Evolutionary conservation across 1,284 basidiomycete species (phyloP).

Genomic region (Kalmanozyma brasiliensis): DNA sequence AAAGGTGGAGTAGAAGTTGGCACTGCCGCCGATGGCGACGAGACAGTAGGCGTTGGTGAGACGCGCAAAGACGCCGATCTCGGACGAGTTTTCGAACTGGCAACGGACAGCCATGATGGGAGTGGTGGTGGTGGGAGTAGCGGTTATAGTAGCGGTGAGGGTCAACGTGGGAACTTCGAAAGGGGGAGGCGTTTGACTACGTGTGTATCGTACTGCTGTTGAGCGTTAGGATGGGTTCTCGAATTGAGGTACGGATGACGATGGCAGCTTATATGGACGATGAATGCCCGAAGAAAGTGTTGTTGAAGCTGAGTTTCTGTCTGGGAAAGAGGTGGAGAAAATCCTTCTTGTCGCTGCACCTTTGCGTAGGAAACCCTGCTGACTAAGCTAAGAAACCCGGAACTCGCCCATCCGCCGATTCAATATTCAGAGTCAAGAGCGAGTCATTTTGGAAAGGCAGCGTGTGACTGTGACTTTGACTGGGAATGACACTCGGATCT

Average conservation of each 20-base stretch:
- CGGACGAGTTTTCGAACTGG: constrained; percentile 93
- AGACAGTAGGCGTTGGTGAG: constrained; percentile 81
- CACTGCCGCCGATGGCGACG: constrained; percentile 87
- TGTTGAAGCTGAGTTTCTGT: constrained; percentile 6
- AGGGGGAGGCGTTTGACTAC: no score
- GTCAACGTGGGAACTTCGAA: constrained; percentile 7
- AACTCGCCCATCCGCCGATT: constrained; percentile 5
- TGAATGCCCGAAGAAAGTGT: neutral
- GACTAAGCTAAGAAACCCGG: constrained; percentile 34
- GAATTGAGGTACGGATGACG: neutral
- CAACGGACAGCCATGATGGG: constrained; percentile 61
- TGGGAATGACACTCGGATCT: constrained; percentile 8
- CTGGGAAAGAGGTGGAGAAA: constrained; percentile 24
- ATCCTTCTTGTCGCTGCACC: constrained; percentile 10
- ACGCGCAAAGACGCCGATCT: constrained; percentile 83
- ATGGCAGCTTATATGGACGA: constrained; percentile 15
- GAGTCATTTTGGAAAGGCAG: constrained; percentile 21
- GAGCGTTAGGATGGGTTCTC: no score
- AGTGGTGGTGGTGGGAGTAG: constrained; percentile 1
- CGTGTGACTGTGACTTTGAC: neutral
- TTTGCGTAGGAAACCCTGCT: constrained; percentile 25
- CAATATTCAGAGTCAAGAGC: constrained; percentile 9
- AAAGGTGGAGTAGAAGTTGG: constrained; percentile 98
- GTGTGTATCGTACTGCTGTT: neutral
- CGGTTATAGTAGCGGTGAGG: constrained; percentile 2